Evolutionary conservation across 148 eudicot genomes (phyloP), one percentile per base, ranked within the genome.

Genomic region (Rhododendron ovatum): DNA sequence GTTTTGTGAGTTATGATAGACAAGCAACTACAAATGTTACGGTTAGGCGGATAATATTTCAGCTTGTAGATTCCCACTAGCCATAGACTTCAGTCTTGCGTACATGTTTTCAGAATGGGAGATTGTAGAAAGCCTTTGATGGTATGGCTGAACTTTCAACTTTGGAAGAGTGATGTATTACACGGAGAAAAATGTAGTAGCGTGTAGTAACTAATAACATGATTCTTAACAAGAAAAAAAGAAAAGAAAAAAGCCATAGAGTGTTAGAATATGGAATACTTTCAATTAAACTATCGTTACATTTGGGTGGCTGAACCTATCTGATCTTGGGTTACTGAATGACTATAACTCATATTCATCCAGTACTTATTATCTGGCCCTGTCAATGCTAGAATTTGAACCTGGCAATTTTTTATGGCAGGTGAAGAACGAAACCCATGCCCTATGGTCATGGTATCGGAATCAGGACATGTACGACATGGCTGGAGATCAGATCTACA

Each of bases 371-470:
- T 9, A 9, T 20, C 12, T 77, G 11, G 0, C 9, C 8, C 17
- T 26, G 26, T 47, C n/a, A 24, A 5, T 18, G 45, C 59, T 78
- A 2, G 57, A 30, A 79, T 79, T 80, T 63, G 74, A n/a, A 78
- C 43, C 79, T 33, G 50, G 41, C 28, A 35, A 28, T n/a, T n/a
- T 79, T 15, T 86, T 65, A 28, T 67, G 47, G 87, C 93, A 95
- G 98, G 96, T 95, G 90, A 95, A 96, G 85, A 96, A 96, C 61
- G 94, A 91, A 83, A 95, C 99, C 7, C 94, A 92, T 87, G 99
- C 98, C 18, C 90, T 96, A 22, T 96, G 99, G 99, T 92, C 97
- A 37, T 95, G 98, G 98, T 93, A 96, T 81, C 92, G 99, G 82
- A 95, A 96, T 82, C 95, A 95, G 86, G 99, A 94, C 86, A 89